Conservation (phyloP, 2,329 filamentous ascomycete genomes). For the Diplodia seriata region DNA sequence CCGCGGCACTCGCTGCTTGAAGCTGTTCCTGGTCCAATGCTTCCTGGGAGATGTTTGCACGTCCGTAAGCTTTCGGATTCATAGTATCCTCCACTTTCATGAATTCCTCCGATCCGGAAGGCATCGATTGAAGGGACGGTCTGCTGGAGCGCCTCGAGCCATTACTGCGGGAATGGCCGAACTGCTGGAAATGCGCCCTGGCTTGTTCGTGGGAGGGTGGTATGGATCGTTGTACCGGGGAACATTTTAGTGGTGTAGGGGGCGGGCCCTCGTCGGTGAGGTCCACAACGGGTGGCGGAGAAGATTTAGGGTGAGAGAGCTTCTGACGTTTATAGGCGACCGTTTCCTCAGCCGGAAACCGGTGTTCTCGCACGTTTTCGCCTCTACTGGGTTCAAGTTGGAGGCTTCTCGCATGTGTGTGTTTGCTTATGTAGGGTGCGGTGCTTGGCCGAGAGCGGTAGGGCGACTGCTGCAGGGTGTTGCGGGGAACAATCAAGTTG, state of each 20-base stretch:
- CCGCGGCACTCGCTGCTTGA: no score
- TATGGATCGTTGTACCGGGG: background rate
- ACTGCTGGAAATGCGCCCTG: background rate
- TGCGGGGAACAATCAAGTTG: background rate
- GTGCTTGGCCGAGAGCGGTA: background rate
- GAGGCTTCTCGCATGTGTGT: background rate
- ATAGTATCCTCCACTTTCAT: slow-evolving; percentile 13
- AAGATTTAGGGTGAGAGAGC: background rate
- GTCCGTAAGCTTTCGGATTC: slow-evolving; percentile 5
- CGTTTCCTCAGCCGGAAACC: background rate
- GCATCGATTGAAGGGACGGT: background rate
- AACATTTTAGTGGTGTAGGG: no score
- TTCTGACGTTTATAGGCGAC: slow-evolving; percentile 4
- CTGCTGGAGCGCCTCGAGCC: background rate
- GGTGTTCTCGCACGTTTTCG: background rate
- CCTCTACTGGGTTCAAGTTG: background rate
- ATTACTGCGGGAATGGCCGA: background rate
- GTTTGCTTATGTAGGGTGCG: background rate
- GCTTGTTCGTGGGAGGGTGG: background rate
- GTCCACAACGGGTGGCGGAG: background rate
- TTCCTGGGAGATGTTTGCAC: background rate
- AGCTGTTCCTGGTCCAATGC: background rate
- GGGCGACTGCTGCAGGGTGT: slow-evolving; percentile 2
- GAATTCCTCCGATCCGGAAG: background rate
- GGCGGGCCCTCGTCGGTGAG: slow-evolving; percentile 1